Percentiles rank a stretch among this genome's conserved stretches.
Evolutionary conservation across 345 rosid species (phyloP).

Genomic region (Ceriops zippeliana): DNA sequence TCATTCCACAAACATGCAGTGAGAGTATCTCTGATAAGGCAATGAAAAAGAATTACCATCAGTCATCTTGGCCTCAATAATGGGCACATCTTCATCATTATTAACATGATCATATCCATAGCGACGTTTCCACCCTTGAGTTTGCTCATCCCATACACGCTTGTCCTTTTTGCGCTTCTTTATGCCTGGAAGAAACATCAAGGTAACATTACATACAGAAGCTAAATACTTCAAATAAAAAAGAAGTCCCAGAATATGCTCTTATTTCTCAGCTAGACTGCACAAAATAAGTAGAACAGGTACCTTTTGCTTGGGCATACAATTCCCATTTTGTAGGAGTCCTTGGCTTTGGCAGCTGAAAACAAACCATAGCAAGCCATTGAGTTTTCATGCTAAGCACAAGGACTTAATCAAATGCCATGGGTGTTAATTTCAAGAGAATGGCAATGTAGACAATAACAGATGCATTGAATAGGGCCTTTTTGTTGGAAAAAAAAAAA

Average conservation of each 20-base stretch:
- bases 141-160: slow-evolving; percentile 77
- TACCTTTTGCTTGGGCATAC: slow-evolving; percentile 27
- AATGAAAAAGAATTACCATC: slow-evolving; percentile 47
- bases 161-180: slow-evolving; percentile 82
- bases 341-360: slow-evolving; percentile 24
- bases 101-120: slow-evolving; percentile 91
- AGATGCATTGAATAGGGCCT: not conserved
- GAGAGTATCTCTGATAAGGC: not conserved
- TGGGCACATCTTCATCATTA: slow-evolving; percentile 79
- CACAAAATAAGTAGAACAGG: not conserved
- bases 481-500: too few species aligned
- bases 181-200: slow-evolving; percentile 51
- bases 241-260: not conserved
- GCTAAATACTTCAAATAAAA: not conserved
- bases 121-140: slow-evolving; percentile 76
- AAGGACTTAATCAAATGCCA: not conserved
- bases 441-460: not conserved
- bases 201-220: too few species aligned
- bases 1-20: too few species aligned
- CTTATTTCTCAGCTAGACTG: not conserved
- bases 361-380: not conserved
- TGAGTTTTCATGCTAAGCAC: not conserved
- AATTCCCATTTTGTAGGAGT: slow-evolving; percentile 24
- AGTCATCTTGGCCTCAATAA: slow-evolving; percentile 75
- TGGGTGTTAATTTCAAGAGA: not conserved